Evolutionary conservation across 768 basidiomycete species (phyloP).

Genomic region (Termitomyces sp.): DNA sequence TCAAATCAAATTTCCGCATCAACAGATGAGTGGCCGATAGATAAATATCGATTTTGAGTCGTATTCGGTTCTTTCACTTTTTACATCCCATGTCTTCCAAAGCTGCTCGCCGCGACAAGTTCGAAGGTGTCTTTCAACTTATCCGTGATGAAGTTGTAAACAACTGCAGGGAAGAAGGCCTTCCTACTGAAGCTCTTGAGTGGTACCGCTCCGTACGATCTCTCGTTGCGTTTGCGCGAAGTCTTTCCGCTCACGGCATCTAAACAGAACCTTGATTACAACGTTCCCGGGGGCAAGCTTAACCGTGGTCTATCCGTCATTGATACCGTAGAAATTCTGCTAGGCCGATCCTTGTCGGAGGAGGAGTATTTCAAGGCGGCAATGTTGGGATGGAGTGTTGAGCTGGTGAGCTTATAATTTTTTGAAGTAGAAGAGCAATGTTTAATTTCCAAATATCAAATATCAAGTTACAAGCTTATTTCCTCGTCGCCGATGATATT

Average conservation of each 20-base stretch:
- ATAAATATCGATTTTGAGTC: not conserved
- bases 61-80: not conserved
- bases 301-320: conserved; percentile 96
- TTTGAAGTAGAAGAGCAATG: not conserved
- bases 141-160: conserved; percentile 76
- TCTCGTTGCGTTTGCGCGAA: not conserved
- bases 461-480: conserved; percentile 88
- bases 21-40: not conserved
- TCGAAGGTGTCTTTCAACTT: conserved; percentile 64
- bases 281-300: conserved; percentile 94
- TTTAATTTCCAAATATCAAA: not conserved
- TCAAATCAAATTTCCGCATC: not conserved
- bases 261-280: conserved; percentile 78
- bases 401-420: conserved; percentile 58
- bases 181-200: conserved; percentile 79
- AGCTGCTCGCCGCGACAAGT: conserved; percentile 44
- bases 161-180: conserved; percentile 59
- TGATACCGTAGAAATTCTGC: conserved; percentile 86
- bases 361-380: conserved; percentile 89
- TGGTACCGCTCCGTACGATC: conserved; percentile 79
- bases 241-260: not conserved
- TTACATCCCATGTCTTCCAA: conserved; percentile 14
- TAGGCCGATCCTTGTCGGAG: conserved; percentile 61
- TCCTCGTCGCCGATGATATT: conserved; percentile 95
- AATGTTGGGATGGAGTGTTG: conserved; percentile 92